Conservation (phyloP, 1,284 basidiomycete species). For the Marasmius fiardii region DNA sequence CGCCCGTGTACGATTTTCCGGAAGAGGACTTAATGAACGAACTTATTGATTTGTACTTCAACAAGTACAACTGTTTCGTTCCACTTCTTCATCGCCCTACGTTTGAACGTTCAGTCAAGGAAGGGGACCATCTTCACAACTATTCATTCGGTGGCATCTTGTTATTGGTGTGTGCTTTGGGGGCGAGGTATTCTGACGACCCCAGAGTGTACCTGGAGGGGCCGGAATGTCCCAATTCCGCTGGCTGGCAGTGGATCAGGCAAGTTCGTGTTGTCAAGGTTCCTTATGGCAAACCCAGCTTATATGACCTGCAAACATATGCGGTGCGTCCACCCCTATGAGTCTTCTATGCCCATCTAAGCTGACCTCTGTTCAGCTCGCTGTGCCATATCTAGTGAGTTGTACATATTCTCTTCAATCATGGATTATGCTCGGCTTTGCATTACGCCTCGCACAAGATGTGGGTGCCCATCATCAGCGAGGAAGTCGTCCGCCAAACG, state of each 20-base stretch:
- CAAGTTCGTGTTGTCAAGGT: constrained; percentile 59
- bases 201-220: constrained; percentile 55
- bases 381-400: constrained; percentile 29
- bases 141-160: constrained; percentile 65
- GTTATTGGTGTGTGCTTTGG: constrained; percentile 74
- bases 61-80: constrained; percentile 52
- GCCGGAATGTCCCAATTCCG: constrained; percentile 48
- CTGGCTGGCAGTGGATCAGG: constrained; percentile 75
- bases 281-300: constrained; percentile 41
- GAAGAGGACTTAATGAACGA: constrained; percentile 54
- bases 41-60: constrained; percentile 73
- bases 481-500: constrained; percentile 27
- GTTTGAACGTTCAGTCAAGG: constrained; percentile 62
- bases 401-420: constrained; percentile 43
- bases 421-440: constrained; percentile 60
- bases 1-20: constrained; percentile 44
- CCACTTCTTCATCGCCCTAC: constrained; percentile 79
- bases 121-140: constrained; percentile 57
- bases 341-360: neutral
- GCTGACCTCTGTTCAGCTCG: constrained; percentile 24
- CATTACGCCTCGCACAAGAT: constrained; percentile 52
- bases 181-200: constrained; percentile 67
- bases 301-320: constrained; percentile 70
- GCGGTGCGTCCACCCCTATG: constrained; percentile 32
- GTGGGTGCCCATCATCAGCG: constrained; percentile 48